Base-by-base conservation (phyloP, 2,329 filamentous ascomycete species). In the Aspergillus tamarii region DNA sequence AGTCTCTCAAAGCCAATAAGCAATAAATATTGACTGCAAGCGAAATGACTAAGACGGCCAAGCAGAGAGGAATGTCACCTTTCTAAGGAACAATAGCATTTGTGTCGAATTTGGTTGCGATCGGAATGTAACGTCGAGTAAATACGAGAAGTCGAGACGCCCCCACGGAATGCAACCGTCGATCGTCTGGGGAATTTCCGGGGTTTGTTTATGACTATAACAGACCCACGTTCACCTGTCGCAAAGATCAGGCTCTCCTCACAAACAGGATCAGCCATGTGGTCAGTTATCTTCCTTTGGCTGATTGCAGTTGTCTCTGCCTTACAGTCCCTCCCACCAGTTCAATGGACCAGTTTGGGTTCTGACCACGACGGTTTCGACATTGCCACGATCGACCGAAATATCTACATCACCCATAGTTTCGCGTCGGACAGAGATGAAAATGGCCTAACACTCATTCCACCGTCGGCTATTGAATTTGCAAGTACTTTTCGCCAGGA, bases 401-500 rank as follows among this genome's bases (percentile, higher is more conserved):
- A 59, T 7, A 69, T 75, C 34, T 85, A 81, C 61, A 78, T 86
- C 11, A 70, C 80, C 4, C 64, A 67, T 0, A 65, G 62, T 1
- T 80, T 85, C 54, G 78, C 81, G 0, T 68, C 74, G 0, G 68
- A 65, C 36, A 74, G 71, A 9, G 84, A 86, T 60, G 73, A 74
- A 0, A 73, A 79, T 57, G 84, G 84, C 1, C 69, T 85, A 32
- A 85, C 83, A 0, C 75, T 85, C 10, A 85, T 86, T 50, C 84
- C 84, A 1, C 84, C 84, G 0, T 81, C 80, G 0, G 81, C 81
- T 1, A 66, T 74, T n/a, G 81, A 84, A 4, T 86, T 86, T 48
- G 84, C 83, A 2, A 69, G 75, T 21, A 81, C 78, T 0, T 85
- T 86, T 62, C 69, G 73, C 26, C 68, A 78, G 4, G 84, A 86